Conservation (phyloP, 306 rosid genomes). For the Hippophae tibetana region DNA sequence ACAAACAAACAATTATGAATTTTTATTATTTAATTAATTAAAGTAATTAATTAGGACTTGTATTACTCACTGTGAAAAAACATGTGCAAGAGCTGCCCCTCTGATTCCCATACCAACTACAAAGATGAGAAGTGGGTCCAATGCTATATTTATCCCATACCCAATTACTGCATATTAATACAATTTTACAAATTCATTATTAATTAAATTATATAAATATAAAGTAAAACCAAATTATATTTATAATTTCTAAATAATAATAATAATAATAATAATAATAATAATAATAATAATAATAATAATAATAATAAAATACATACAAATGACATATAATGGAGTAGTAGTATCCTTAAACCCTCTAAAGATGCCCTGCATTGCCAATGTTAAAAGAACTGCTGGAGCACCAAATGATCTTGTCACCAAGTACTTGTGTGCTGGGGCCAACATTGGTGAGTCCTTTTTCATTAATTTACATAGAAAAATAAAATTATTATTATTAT, state of each 20-base stretch:
- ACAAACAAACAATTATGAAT: neutral
- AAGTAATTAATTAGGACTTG: neutral
- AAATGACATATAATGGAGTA: constrained; percentile 82
- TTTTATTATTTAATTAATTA: neutral
- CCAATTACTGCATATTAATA: constrained; percentile 40
- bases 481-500: neutral
- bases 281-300: no score
- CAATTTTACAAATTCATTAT: constrained; percentile 1
- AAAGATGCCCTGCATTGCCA: constrained; percentile 97
- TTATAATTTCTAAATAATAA: neutral
- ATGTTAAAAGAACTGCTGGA: constrained; percentile 96
- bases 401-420: constrained; percentile 79
- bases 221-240: neutral
- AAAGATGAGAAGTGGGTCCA: constrained; percentile 85
- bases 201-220: neutral
- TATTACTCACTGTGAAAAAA: constrained; percentile 76
- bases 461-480: neutral
- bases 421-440: constrained; percentile 67
- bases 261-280: no score
- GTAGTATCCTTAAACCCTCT: constrained; percentile 94
- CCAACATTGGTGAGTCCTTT: constrained; percentile 73
- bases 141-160: constrained; percentile 45
- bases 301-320: constrained; percentile 26
- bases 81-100: constrained; percentile 97
- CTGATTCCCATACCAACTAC: constrained; percentile 56